These are phyloP conservation scores for Didymella segeticola DNA, from an alignment of 2,329 filamentous ascomycete genomes.

Conservation along the genomic window DNA sequence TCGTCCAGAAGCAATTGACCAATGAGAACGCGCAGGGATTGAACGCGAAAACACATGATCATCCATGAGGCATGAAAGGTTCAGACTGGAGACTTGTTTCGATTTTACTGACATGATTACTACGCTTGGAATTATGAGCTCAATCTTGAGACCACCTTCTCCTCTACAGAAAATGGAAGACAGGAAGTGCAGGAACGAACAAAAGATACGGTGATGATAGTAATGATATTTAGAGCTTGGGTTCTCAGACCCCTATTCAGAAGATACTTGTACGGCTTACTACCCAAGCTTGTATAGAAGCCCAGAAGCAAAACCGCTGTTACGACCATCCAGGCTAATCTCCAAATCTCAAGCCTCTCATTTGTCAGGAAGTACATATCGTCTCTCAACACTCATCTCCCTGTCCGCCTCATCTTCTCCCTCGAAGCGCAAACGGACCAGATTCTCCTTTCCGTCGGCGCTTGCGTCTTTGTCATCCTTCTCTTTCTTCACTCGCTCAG, in stretches of 20 bases:
- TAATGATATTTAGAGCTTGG: neutral
- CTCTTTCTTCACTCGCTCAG: conserved; percentile 42
- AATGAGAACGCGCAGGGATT: conserved; percentile 10
- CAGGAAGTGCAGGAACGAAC: too few relatives aligned
- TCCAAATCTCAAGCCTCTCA: conserved; percentile 5
- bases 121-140: too few relatives aligned
- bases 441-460: conserved; percentile 46
- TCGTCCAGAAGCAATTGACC: neutral
- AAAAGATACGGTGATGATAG: neutral
- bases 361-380: conserved; percentile 56
- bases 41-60: conserved; percentile 14
- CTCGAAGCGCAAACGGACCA: conserved; percentile 56
- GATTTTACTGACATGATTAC: too few relatives aligned
- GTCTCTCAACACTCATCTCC: conserved; percentile 57
- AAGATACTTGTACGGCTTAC: neutral
- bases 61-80: neutral
- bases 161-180: too few relatives aligned
- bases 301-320: neutral
- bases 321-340: neutral
- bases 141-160: too few relatives aligned
- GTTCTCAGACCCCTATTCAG: neutral
- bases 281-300: neutral
- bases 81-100: neutral
- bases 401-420: conserved; percentile 56
- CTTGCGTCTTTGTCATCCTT: conserved; percentile 51